Evolutionary conservation across 371 early-diverging fungal species (phyloP).

Genomic region (Mucor plumbeus): DNA sequence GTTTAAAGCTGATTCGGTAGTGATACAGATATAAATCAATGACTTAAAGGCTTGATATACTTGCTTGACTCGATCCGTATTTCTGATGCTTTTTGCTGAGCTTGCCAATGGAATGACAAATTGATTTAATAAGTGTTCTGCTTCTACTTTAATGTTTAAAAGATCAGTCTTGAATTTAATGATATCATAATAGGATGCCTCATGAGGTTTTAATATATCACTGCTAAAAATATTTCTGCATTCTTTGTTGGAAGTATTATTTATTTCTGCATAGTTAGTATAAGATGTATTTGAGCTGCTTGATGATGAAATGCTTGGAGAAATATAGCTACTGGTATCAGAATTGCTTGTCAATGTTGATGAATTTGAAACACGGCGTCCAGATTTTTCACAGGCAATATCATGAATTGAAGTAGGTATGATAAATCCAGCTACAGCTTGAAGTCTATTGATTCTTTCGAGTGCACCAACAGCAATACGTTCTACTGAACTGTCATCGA

Average conservation of each 20-base stretch:
- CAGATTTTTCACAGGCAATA: background rate
- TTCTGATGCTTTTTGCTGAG: background rate
- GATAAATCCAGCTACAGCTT: background rate
- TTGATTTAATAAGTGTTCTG: background rate
- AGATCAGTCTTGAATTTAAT: background rate
- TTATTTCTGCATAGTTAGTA: background rate
- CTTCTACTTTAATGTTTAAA: background rate
- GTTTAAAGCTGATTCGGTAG: background rate
- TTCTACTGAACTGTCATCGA: background rate
- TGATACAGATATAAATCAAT: background rate
- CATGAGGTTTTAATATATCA: background rate
- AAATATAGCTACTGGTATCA: background rate
- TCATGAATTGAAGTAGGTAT: background rate
- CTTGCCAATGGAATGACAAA: background rate
- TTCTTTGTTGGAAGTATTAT: background rate
- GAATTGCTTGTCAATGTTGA: background rate
- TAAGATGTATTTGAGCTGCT: background rate
- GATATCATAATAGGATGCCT: background rate
- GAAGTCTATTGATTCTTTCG: background rate
- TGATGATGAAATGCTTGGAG: background rate
- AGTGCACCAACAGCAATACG: background rate
- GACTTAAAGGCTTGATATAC: background rate
- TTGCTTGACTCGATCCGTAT: background rate
- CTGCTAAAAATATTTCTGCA: background rate
- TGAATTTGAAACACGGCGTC: constrained; percentile 7